These are phyloP conservation scores for Ensete ventricosum DNA, from an alignment of 176 grass and related monocot species.

Conservation along the genomic window DNA sequence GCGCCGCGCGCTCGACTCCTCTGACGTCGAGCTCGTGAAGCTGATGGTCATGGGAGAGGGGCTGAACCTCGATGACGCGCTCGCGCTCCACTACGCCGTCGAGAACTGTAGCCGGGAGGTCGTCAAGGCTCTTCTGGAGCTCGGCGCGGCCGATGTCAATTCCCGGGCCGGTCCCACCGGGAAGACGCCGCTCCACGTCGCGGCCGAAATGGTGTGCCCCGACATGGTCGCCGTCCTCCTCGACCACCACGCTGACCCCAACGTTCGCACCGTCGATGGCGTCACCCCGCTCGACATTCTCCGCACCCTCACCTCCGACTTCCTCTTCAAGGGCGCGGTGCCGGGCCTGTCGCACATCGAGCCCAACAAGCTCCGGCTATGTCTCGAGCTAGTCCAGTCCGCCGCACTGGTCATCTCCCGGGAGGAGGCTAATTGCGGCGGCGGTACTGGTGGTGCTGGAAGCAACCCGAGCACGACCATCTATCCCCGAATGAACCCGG, in stretches of 20 bases:
- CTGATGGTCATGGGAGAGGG: slow-evolving; percentile 99
- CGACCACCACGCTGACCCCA: slow-evolving; percentile 96
- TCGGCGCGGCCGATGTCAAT: slow-evolving; percentile 93
- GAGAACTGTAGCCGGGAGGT: slow-evolving; percentile 98
- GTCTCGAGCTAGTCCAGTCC: slow-evolving; percentile 95
- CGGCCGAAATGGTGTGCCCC: slow-evolving; percentile 97
- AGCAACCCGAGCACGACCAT: slow-evolving; percentile 8
- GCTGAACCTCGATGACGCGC: slow-evolving; percentile 90
- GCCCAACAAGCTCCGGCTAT: slow-evolving; percentile 94
- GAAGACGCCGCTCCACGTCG: slow-evolving; percentile 92
- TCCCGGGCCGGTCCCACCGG: slow-evolving; percentile 68
- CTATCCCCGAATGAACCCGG: slow-evolving; percentile 46
- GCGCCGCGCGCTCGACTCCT: slow-evolving; percentile 90
- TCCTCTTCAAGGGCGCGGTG: slow-evolving; percentile 95
- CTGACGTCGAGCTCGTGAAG: slow-evolving; percentile 96
- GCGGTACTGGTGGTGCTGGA: background rate
- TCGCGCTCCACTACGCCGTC: slow-evolving; percentile 94
- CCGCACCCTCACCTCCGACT: slow-evolving; percentile 91
- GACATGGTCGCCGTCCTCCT: slow-evolving; percentile 99
- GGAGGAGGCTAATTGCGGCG: slow-evolving; percentile 54
- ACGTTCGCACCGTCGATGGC: slow-evolving; percentile 93
- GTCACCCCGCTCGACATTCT: slow-evolving; percentile 92
- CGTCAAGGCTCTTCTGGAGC: slow-evolving; percentile 89
- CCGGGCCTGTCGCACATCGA: slow-evolving; percentile 89
- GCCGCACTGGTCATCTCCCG: slow-evolving; percentile 93